Evolutionary conservation across 2,329 filamentous ascomycete genomes (phyloP).

Genomic region (Ophiostoma australiae): DNA sequence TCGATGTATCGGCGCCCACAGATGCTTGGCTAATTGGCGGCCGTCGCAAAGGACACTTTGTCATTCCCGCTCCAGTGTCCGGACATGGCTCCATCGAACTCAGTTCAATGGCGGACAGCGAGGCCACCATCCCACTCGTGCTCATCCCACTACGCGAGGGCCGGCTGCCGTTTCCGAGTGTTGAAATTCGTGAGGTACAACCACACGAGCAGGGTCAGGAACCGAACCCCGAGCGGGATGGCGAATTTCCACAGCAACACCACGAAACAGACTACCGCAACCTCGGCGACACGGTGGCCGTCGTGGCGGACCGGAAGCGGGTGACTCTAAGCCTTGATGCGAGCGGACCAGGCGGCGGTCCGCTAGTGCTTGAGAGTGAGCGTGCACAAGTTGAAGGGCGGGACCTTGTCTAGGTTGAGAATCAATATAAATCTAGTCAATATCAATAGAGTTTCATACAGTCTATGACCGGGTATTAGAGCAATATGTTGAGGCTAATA

Average conservation of each 20-base stretch:
- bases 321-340: constrained; percentile 70
- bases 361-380: constrained; percentile 62
- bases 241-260: constrained; percentile 31
- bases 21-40: constrained; percentile 85
- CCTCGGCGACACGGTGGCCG: constrained; percentile 68
- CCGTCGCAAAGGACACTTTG: constrained; percentile 72
- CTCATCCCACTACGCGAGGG: constrained; percentile 77
- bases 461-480: background rate
- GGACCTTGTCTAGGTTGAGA: constrained; percentile 20
- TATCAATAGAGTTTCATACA: background rate
- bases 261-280: constrained; percentile 80
- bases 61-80: constrained; percentile 42
- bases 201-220: constrained; percentile 27
- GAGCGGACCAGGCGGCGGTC: constrained; percentile 60
- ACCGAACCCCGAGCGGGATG: constrained; percentile 25
- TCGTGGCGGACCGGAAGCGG: constrained; percentile 64
- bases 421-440: background rate
- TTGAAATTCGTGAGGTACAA: constrained; percentile 68
- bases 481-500: no score
- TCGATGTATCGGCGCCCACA: constrained; percentile 68
- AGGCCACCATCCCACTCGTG: constrained; percentile 61
- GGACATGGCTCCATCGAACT: constrained; percentile 27
- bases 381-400: constrained; percentile 35
- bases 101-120: constrained; percentile 43
- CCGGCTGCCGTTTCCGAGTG: constrained; percentile 66